These are phyloP conservation scores for Sarocladium brachiariae DNA, from an alignment of 2,329 filamentous ascomycete genomes.

Conservation along the genomic window DNA sequence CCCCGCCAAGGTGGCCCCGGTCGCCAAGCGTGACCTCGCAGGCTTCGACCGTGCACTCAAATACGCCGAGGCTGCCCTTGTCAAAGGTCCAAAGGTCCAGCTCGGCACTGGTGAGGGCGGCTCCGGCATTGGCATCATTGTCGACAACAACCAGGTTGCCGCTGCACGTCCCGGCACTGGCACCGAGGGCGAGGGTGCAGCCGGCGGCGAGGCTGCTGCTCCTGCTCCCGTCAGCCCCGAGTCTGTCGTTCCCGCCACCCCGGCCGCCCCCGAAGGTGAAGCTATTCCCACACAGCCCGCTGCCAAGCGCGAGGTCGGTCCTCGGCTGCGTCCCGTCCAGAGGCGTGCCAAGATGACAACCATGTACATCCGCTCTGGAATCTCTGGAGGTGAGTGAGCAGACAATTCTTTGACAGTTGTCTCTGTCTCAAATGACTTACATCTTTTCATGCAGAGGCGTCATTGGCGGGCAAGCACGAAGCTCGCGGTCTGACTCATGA, in stretches of 20 bases:
- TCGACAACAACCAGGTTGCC: conserved; percentile 2
- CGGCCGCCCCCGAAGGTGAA: background rate
- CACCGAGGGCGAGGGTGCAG: background rate
- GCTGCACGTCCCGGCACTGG: background rate
- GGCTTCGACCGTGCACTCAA: conserved; percentile 2
- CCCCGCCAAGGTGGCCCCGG: background rate
- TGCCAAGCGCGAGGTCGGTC: background rate
- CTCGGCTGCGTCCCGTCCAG: background rate
- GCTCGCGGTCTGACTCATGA: background rate
- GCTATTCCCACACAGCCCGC: background rate
- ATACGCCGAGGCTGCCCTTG: background rate
- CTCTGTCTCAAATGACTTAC: background rate
- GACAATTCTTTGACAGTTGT: too few relatives aligned
- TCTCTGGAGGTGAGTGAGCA: background rate
- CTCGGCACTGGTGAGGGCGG: background rate
- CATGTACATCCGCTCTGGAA: conserved; percentile 6
- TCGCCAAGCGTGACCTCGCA: background rate
- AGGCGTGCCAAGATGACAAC: background rate
- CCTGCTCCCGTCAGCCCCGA: background rate
- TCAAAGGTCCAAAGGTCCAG: conserved; percentile 2
- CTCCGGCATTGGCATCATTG: conserved; percentile 5
- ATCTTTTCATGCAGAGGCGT: background rate
- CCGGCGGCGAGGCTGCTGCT: background rate
- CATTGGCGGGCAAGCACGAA: background rate
- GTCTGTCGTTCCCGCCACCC: background rate